Conservation (phyloP, 768 basidiomycete species). For the Hygrophorus russula region DNA sequence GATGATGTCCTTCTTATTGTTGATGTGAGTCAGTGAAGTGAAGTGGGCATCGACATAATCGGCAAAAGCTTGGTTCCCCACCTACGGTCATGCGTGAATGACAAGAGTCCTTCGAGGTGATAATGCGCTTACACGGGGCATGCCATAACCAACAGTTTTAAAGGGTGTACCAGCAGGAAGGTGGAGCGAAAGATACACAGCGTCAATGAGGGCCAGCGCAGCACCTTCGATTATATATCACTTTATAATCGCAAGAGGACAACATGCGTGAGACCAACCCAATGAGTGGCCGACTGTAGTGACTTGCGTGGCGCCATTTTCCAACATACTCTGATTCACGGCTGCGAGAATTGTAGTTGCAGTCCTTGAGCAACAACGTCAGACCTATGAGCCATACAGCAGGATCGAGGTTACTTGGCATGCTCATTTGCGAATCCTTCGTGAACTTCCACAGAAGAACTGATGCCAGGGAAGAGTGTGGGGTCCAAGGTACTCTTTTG, state of each 20-base stretch:
- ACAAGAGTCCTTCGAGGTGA: conserved; percentile 9
- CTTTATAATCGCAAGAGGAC: background rate
- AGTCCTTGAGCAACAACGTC: conserved; percentile 18
- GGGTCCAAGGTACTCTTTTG: conserved; percentile 21
- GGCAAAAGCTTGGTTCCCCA: conserved; percentile 53
- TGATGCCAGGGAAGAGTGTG: conserved; percentile 35
- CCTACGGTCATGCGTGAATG: conserved; percentile 14
- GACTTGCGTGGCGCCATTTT: conserved; percentile 23
- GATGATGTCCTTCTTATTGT: conserved; percentile 37
- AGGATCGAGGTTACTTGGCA: conserved; percentile 19
- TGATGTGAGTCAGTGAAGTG: conserved; percentile 40
- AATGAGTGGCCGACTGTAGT: conserved; percentile 38
- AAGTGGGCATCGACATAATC: conserved; percentile 44
- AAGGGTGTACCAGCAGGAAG: conserved; percentile 25
- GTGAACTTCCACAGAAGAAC: conserved; percentile 30
- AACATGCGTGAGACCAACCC: conserved; percentile 12
- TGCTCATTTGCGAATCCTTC: conserved; percentile 33
- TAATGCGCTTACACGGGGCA: conserved; percentile 28
- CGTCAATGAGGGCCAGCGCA: conserved; percentile 44
- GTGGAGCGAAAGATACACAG: conserved; percentile 43
- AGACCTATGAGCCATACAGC: background rate
- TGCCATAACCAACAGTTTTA: conserved; percentile 27
- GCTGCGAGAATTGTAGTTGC: conserved; percentile 29
- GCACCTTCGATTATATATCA: conserved; percentile 23
- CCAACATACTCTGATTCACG: conserved; percentile 24